Evolutionary conservation across 352 stramenopile genomes (phyloP).

Genomic region (Halophytophthora polymorphica): DNA sequence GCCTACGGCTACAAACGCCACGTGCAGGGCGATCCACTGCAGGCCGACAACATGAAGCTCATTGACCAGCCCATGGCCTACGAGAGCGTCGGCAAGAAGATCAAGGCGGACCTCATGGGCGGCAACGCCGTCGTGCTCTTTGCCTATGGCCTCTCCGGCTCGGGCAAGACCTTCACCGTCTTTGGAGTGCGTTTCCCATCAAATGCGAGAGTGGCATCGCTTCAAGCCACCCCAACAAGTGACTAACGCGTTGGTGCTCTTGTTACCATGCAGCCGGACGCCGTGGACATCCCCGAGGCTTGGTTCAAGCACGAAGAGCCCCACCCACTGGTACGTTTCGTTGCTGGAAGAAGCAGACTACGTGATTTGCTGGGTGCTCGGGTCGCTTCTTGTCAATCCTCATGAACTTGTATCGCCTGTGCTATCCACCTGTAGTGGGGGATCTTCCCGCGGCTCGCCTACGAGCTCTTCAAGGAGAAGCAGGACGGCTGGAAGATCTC

Average conservation of each 20-base stretch:
- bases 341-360: background rate
- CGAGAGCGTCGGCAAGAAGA: conserved; percentile 85
- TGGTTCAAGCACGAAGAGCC: conserved; percentile 93
- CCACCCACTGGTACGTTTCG: conserved; percentile 52
- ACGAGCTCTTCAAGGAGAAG: conserved; percentile 94
- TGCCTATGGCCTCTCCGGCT: conserved; percentile 90
- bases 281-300: conserved; percentile 90
- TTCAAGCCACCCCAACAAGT: background rate
- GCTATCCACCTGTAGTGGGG: conserved; percentile 60
- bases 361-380: background rate
- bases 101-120: conserved; percentile 88
- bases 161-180: conserved; percentile 93
- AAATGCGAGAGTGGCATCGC: background rate
- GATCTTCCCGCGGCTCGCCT: conserved; percentile 90
- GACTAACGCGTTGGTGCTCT: background rate
- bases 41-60: conserved; percentile 82
- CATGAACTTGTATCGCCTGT: background rate
- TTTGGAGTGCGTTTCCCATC: conserved; percentile 60
- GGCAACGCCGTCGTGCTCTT: conserved; percentile 94
- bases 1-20: conserved; percentile 92
- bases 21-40: conserved; percentile 58
- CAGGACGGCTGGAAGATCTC: conserved; percentile 95
- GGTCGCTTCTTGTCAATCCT: background rate
- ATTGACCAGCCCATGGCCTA: conserved; percentile 91
- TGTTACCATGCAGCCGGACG: conserved; percentile 60